Evolutionary conservation across 805 yeast genomes (phyloP), one percentile per base, ranked within the genome.

Genomic region (Starmerella davenportii): DNA sequence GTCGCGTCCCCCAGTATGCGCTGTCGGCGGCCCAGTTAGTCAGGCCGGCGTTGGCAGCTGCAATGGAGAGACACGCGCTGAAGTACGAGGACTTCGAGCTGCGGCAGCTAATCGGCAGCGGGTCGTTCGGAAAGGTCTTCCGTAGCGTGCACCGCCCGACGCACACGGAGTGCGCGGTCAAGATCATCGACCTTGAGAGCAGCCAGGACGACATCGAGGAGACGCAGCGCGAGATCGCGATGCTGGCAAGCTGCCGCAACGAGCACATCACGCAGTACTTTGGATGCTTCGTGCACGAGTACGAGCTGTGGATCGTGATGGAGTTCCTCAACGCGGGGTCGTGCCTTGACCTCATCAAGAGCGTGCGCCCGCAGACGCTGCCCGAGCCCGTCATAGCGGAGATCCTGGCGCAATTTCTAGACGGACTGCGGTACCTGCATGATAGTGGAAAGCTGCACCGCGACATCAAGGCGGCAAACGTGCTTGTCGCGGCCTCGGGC

Each of bases 391-490:
- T 58, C 2, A 68, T 79, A 21, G 71, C 74, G 41, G 52, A 64
- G 18, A 64, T 79, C 1, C 58, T 75, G 42, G 56, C 62, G 21
- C 74, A 74, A 38, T 61, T 79, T 4, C 56, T 79, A 18, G 45
- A 61, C 8, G 92, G 82, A 0, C 60, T 79, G 30, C 62, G 62
- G 5, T 79, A 79, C 55, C 57, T 79, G 53, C 95, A 78, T 51
- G 56, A 58, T 4, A 74, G 66, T 43, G 81, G 82, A 8, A 76
- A 61, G 50, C 85, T 87, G 32, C 98, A 87, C 54, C 61, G 96
- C 43, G 96, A 87, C 56, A 79, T 87, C 38, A 87, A 85, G 54
- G 93, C 95, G 2, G 96, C 95, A 0, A 87, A 87, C 55, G 72
- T 87, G 19, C 60, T 87, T 25, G 55, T 85, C 15, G 74, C 81